Evolutionary conservation across 148 eudicot genomes (phyloP), one percentile per base, ranked within the genome.

Genomic region (Persicaria maculosa): DNA sequence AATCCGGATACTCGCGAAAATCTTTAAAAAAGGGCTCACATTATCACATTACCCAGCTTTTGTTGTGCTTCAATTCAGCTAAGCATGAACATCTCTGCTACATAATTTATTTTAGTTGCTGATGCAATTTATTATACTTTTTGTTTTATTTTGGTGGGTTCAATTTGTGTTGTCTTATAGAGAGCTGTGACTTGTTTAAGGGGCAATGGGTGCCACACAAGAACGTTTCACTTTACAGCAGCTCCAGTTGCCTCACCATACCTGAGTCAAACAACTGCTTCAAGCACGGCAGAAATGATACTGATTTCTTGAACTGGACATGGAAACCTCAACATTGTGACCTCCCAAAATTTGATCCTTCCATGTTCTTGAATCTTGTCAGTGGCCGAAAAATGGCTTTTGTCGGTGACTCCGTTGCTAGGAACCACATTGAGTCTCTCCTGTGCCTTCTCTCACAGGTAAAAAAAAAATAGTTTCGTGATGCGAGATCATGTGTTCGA

Each of bases 381-480:
- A 48, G 71, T 12, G 94, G 89, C 0, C 90, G 83, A 71, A 88
- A 48, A 54, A 57, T 92, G 84, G 94, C 82, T 1, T 92, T 92
- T 74, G 72, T 92, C 16, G 97, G 97, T 0, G 92, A 92, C 76
- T 89, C 97, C 0, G 85, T 92, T 74, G 88, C 93, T 0, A 67
- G 91, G 50, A 89, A 91, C 83, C 97, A 91, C 5, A 78, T 89
- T 86, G 90, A 91, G 7, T 91, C 97, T 40, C 91, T 91, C 50
- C 86, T 89, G 16, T 89, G 93, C 75, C 86, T 87, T 70, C 65
- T 89, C 9, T 89, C 90, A 11, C 75, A 84, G 93, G 93, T 86
- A 68, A 0, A 67, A 36, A 31, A 5, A 1, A 17, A n/a, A 5
- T 31, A 20, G 9, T 4, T 20, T 7, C 16, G 11, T 10, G 20